Evolutionary conservation across 148 eudicot genomes (phyloP), one percentile per base, ranked within the genome.

Genomic region (Rhododendron molle): DNA sequence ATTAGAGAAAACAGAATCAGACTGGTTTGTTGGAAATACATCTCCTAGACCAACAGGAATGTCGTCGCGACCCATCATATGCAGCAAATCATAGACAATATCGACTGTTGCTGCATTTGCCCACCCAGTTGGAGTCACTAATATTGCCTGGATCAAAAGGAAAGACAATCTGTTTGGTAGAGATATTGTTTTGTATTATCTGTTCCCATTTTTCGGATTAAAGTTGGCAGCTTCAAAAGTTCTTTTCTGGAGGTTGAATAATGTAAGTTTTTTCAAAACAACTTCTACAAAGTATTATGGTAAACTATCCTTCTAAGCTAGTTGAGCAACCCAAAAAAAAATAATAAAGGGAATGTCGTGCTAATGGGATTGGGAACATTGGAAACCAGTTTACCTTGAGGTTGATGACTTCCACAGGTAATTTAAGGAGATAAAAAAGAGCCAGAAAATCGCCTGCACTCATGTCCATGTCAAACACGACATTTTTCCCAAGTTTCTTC

Each of bases 51-150:
- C 99, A 46, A 96, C 95, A 14, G 92, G 93, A 72, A 96, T 91
- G 89, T 96, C 98, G 77, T 96, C 98, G 15, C 99, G 95, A 23
- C 98, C 98, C 99, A 96, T 96, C 99, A 96, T 96, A 67, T 96
- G 99, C 82, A 96, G 86, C 81, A 96, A 81, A 87, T 96, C 99
- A 69, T 96, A 96, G 28, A 96, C 88, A 1, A 92, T 83, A 85
- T 96, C 98, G 40, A 96, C 90, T 10, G 98, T 93, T 46, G 96
- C 98, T n/a, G 98, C 95, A 91, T 89, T 94, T 80, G 98, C 99
- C 99, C 99, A 96, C 1, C 99, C 99, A 23, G 95, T 95, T 46
- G 99, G 95, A 83, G 90, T 96, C 54, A 96, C 93, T 49, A 94
- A 23, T 88, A 96, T 89, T 36, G 95, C 99, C 99, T 96, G 83